phyloP scores from a whole-genome alignment of 2,329 filamentous ascomycete species.

The Cercospora sp. region DNA sequence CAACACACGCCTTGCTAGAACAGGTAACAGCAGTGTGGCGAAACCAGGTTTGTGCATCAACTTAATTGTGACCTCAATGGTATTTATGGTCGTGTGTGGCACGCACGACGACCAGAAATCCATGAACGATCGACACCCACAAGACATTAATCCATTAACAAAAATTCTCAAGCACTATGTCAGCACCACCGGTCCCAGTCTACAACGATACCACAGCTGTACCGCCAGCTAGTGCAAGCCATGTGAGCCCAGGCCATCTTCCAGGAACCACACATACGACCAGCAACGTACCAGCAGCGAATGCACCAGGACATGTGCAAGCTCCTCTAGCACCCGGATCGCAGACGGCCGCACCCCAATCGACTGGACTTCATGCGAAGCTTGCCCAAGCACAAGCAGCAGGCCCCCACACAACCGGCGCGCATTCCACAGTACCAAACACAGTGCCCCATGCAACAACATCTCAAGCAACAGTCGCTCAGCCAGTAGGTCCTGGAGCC shows the following conservation, averaged over 20 bases:
- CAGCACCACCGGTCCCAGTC: background rate
- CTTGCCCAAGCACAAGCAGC: background rate
- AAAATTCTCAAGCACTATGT: background rate
- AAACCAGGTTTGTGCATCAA: constrained; percentile 4
- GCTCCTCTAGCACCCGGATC: background rate
- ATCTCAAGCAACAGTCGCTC: background rate
- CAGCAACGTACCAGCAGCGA: background rate
- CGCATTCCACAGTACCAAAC: background rate
- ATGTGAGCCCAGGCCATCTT: background rate
- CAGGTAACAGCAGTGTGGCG: background rate
- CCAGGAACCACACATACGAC: background rate
- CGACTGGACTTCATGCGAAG: background rate
- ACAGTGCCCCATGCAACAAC: background rate
- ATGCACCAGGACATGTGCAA: background rate
- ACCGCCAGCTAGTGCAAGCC: background rate
- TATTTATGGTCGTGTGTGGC: background rate
- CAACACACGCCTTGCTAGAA: background rate
- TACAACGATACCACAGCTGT: background rate
- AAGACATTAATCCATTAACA: background rate
- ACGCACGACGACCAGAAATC: background rate
- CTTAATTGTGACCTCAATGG: background rate
- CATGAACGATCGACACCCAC: background rate
- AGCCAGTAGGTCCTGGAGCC: background rate
- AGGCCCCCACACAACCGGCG: background rate
- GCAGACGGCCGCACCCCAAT: background rate